Percentiles rank a stretch among this genome's conserved stretches.
These are phyloP conservation scores for Solioccasus polychromus DNA, from an alignment of 768 basidiomycete genomes.

Conservation along the genomic window DNA sequence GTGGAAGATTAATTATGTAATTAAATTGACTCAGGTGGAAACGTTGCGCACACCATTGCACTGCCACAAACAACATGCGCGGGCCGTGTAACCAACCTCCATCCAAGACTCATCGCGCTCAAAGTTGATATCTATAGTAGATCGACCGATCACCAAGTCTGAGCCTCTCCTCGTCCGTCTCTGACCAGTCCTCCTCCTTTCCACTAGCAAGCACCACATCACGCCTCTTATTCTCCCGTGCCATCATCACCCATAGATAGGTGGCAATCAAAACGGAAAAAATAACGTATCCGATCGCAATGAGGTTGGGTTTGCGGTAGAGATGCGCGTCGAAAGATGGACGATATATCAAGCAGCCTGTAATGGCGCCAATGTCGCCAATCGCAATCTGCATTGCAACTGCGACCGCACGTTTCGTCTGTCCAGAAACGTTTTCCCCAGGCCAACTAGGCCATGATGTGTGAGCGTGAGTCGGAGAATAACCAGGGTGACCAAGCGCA, in stretches of 20 bases:
- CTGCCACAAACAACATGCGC: too few relatives aligned
- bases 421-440: conserved; percentile 64
- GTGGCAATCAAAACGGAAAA: conserved; percentile 44
- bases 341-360: conserved; percentile 54
- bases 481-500: conserved; percentile 13
- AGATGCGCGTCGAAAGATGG: conserved; percentile 44
- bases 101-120: conserved; percentile 2
- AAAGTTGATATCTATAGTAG: conserved; percentile 29
- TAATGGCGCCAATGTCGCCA: conserved; percentile 58
- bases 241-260: conserved; percentile 49
- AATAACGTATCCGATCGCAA: conserved; percentile 56
- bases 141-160: conserved; percentile 30
- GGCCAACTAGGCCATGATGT: conserved; percentile 41
- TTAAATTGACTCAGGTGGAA: too few relatives aligned
- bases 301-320: conserved; percentile 55
- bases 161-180: conserved; percentile 22
- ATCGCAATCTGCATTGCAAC: conserved; percentile 65
- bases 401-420: conserved; percentile 62
- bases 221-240: conserved; percentile 46
- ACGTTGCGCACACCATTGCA: too few relatives aligned
- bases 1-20: too few relatives aligned
- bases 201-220: conserved; percentile 25
- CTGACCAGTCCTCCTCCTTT: conserved; percentile 7
- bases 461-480: background rate
- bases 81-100: too few relatives aligned